phyloP scores from a whole-genome alignment of 1,284 basidiomycete genomes.

The Microbotryum silenes-acaulis region DNA sequence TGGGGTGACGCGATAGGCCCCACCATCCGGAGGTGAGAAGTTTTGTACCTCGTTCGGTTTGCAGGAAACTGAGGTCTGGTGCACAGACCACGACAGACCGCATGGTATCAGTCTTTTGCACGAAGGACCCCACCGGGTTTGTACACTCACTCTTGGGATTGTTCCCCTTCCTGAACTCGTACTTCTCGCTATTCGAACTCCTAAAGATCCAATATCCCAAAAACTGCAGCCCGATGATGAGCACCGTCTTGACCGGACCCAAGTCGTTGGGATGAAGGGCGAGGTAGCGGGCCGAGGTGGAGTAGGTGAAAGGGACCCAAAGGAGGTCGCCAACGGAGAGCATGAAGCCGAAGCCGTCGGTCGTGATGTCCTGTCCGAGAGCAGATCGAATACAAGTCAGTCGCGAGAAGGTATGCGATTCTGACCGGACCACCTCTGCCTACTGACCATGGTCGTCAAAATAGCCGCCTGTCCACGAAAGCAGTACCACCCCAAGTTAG shows the following conservation, averaged over 20 bases:
- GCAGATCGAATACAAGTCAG: neutral
- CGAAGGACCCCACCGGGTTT: neutral
- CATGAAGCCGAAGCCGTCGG: constrained; percentile 99
- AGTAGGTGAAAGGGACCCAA: constrained; percentile 94
- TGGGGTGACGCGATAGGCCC: constrained; percentile 85
- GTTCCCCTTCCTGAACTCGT: constrained; percentile 82
- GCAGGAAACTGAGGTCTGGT: constrained; percentile 65
- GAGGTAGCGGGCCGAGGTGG: constrained; percentile 87
- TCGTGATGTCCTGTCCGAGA: constrained; percentile 80
- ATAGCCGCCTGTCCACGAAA: constrained; percentile 51
- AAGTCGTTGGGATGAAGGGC: constrained; percentile 79
- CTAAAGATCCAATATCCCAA: constrained; percentile 91
- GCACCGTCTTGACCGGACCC: constrained; percentile 54
- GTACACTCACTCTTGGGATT: constrained; percentile 70
- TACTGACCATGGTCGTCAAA: constrained; percentile 56
- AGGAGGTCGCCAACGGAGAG: constrained; percentile 84
- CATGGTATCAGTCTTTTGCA: neutral
- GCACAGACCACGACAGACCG: neutral
- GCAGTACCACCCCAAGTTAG: neutral
- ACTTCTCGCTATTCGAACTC: constrained; percentile 83
- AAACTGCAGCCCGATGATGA: constrained; percentile 61
- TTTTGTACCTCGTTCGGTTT: constrained; percentile 79
- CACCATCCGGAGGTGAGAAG: constrained; percentile 95
- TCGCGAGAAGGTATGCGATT: no score
- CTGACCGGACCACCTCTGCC: neutral